Evolutionary conservation across 192 early-diverging fungal genomes (phyloP).

Genomic region (Rhizophagus clarus): DNA sequence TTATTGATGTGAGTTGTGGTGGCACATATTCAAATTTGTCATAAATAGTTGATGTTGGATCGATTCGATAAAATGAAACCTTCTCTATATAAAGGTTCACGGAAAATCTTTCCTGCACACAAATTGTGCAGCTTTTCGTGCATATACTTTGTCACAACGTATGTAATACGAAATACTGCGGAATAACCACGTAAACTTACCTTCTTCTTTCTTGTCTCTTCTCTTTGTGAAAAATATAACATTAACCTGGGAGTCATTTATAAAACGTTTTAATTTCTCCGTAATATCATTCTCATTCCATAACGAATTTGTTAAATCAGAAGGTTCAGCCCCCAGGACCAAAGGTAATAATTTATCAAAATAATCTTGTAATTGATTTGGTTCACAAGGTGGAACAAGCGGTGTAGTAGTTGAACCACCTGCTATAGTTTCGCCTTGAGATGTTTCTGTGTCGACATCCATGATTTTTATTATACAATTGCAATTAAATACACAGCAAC

Average conservation of each 20-base stretch:
- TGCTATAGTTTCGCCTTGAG: neutral
- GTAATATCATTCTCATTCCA: slow-evolving; percentile 68
- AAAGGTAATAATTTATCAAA: slow-evolving; percentile 72
- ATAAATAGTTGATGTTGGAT: neutral
- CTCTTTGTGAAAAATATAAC: slow-evolving; percentile 84
- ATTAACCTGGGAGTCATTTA: slow-evolving; percentile 69
- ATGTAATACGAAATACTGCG: neutral
- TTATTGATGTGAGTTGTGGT: too few species aligned
- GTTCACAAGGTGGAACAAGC: slow-evolving; percentile 49
- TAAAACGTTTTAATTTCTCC: slow-evolving; percentile 75
- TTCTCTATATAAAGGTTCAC: neutral
- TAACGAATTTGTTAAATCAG: slow-evolving; percentile 61
- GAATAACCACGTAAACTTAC: slow-evolving; percentile 21
- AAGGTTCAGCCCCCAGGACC: slow-evolving; percentile 67
- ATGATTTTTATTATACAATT: neutral
- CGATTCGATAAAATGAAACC: neutral
- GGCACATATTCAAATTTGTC: neutral
- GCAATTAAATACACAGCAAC: neutral
- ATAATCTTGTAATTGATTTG: slow-evolving; percentile 65
- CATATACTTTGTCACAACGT: neutral
- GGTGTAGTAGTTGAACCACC: neutral
- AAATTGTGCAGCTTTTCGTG: neutral
- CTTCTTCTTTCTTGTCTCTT: slow-evolving; percentile 67
- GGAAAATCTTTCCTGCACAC: neutral
- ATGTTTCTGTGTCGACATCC: neutral